Evolutionary conservation across 306 rosid genomes (phyloP).

Genomic region (Sesbania bispinosa): DNA sequence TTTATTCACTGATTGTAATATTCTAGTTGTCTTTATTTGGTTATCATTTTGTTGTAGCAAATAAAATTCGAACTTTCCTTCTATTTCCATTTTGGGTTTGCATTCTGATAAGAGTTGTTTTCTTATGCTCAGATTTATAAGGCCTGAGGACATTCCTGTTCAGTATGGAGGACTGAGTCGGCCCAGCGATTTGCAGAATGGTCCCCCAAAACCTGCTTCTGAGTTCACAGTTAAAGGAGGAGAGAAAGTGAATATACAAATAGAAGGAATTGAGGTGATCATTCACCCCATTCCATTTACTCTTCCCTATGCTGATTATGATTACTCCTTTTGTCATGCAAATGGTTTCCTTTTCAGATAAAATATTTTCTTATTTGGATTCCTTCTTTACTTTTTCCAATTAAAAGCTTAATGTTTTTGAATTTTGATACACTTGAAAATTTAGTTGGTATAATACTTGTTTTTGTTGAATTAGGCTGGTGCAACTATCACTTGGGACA

Average conservation of each 20-base stretch:
- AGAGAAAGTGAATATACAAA: slow-evolving; percentile 94
- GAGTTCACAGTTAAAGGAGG: slow-evolving; percentile 98
- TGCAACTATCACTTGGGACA: slow-evolving; percentile 93
- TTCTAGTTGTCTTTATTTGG: neutral
- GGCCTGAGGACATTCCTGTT: slow-evolving; percentile 92
- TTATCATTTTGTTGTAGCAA: neutral
- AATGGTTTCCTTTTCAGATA: neutral
- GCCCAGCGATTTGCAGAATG: slow-evolving; percentile 69
- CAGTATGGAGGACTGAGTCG: slow-evolving; percentile 92
- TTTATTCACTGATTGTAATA: neutral
- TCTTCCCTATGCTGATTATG: neutral
- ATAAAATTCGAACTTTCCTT: slow-evolving; percentile 4
- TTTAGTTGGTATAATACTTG: neutral
- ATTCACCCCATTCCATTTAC: slow-evolving; percentile 9
- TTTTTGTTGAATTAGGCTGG: slow-evolving; percentile 50
- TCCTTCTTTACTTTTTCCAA: neutral
- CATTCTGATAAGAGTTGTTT: slow-evolving; percentile 15
- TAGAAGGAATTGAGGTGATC: slow-evolving; percentile 95
- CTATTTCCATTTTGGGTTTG: slow-evolving; percentile 13
- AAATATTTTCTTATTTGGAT: neutral
- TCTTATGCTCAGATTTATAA: slow-evolving; percentile 54
- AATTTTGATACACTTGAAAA: slow-evolving; percentile 32
- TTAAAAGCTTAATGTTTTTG: neutral
- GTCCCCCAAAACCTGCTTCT: slow-evolving; percentile 93
- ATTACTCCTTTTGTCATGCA: slow-evolving; percentile 19